Evolutionary conservation across 108 stramenopile genomes (phyloP).

Genomic region (Cyclotella choctawhatcheeana): DNA sequence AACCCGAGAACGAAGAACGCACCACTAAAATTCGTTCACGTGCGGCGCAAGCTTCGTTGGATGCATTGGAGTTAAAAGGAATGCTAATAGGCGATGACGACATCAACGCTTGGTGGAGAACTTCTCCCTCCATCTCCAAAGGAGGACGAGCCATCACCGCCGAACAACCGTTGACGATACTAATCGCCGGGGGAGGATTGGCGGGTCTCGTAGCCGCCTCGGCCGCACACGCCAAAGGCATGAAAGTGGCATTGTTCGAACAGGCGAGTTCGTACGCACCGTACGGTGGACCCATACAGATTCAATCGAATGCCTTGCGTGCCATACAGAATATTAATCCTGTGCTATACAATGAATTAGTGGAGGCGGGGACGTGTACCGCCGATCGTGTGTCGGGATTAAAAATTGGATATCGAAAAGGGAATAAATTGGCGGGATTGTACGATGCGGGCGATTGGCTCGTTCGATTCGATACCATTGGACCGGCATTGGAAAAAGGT

Average conservation of each 20-base stretch:
- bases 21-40: slow-evolving; percentile 66
- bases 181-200: slow-evolving; percentile 88
- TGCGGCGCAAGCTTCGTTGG: slow-evolving; percentile 64
- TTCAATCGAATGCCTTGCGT: slow-evolving; percentile 95
- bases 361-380: slow-evolving; percentile 85
- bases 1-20: slow-evolving; percentile 71
- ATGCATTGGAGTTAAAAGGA: slow-evolving; percentile 66
- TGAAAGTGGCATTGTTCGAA: slow-evolving; percentile 92
- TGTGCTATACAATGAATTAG: slow-evolving; percentile 74
- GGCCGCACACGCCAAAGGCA: slow-evolving; percentile 90
- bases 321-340: slow-evolving; percentile 91
- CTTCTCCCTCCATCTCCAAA: slow-evolving; percentile 46
- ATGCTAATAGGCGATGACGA: slow-evolving; percentile 63
- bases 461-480: slow-evolving; percentile 95
- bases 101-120: slow-evolving; percentile 77
- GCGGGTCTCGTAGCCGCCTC: slow-evolving; percentile 90
- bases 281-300: slow-evolving; percentile 98
- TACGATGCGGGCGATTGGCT: slow-evolving; percentile 93
- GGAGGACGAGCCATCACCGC: slow-evolving; percentile 66
- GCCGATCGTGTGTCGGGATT: slow-evolving; percentile 89
- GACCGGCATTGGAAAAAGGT: slow-evolving; percentile 90
- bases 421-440: slow-evolving; percentile 73
- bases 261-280: slow-evolving; percentile 90
- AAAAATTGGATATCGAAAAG: slow-evolving; percentile 91
- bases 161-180: slow-evolving; percentile 77